Base-by-base conservation (phyloP, 2,329 filamentous ascomycete species). In the Epichloe hybrida region DNA sequence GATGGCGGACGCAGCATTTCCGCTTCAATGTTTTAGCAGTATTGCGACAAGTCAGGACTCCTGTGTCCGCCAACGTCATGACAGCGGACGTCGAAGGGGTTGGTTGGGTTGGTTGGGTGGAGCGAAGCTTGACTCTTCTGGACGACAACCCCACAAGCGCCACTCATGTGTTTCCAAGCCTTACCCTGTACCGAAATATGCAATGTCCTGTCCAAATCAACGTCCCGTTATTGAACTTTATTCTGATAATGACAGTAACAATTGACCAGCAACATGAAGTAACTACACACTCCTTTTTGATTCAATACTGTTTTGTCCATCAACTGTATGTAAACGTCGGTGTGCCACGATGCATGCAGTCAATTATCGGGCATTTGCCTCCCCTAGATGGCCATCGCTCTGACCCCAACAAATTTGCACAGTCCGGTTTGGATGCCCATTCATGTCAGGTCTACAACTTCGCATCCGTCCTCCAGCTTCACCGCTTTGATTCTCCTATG, bases 1-100 rank as follows among this genome's bases (percentile, higher is more conserved):
- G 52, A 54, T 44, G 57, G 51, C 58, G 58, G 52, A 55, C 61
- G 55, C 54, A 55, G 64, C 64, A 66, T 66, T 55, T 61, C 63
- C 56, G 53, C 54, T 55, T 51, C 45, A 48, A 27, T 55, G 40
- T 57, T 56, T 58, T 55, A 35, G 9, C 5, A 23, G n/a, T 17
- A n/a, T 20, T 37, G 35, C 36, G 38, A 46, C 20, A 38, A 34
- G 47, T 46, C 23, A 35, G 40, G 20, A 36, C 48, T 43, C 11
- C 4, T 27, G n/a, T 42, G 20, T 42, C 20, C 40, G 38, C 36
- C 44, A 52, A 54, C 53, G 48, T 54, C 52, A 54, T 54, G 52
- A 41, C 43, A 44, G 40, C 34, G 35, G 37, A 44, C 15, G n/a
- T 31, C 38, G 21, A 23, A 15, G 7, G 15, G 37, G 21, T 2